Evolutionary conservation across 352 stramenopile species (phyloP).

Genomic region (Globisporangium splendens): DNA sequence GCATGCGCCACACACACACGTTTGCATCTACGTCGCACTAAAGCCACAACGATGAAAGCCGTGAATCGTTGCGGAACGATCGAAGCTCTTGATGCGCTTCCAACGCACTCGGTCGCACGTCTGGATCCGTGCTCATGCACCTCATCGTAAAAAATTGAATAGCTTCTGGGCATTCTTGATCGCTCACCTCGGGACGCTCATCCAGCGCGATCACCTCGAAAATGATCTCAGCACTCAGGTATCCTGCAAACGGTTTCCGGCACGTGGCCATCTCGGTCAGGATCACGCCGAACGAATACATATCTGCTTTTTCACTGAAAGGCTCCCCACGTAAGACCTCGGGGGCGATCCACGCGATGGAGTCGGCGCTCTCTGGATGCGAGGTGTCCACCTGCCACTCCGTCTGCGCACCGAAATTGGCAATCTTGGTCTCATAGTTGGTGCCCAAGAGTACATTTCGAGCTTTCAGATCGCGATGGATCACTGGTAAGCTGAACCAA

Average conservation of each 20-base stretch:
- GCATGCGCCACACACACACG: neutral
- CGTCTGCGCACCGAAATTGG: constrained; percentile 79
- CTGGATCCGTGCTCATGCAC: constrained; percentile 3
- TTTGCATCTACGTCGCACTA: neutral
- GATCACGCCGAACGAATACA: constrained; percentile 85
- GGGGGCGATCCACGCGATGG: constrained; percentile 82
- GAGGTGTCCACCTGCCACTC: constrained; percentile 75
- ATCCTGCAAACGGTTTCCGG: constrained; percentile 59
- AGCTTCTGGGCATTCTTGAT: neutral
- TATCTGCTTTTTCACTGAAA: constrained; percentile 85
- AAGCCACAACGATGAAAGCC: constrained; percentile 1
- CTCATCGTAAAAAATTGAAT: neutral
- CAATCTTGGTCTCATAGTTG: constrained; percentile 72
- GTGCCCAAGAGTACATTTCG: constrained; percentile 73
- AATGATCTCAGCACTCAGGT: constrained; percentile 67
- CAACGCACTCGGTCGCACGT: constrained; percentile 4
- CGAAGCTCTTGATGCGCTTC: constrained; percentile 9
- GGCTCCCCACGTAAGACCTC: constrained; percentile 75
- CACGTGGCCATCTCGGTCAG: constrained; percentile 71
- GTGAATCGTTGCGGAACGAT: constrained; percentile 1
- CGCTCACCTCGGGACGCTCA: neutral
- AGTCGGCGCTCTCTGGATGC: constrained; percentile 81
- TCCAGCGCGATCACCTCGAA: constrained; percentile 48
- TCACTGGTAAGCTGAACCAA: constrained; percentile 77
- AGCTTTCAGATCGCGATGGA: constrained; percentile 76